These are phyloP conservation scores for Sporobolomyces phaffii DNA, from an alignment of 768 basidiomycete genomes.

Conservation along the genomic window DNA sequence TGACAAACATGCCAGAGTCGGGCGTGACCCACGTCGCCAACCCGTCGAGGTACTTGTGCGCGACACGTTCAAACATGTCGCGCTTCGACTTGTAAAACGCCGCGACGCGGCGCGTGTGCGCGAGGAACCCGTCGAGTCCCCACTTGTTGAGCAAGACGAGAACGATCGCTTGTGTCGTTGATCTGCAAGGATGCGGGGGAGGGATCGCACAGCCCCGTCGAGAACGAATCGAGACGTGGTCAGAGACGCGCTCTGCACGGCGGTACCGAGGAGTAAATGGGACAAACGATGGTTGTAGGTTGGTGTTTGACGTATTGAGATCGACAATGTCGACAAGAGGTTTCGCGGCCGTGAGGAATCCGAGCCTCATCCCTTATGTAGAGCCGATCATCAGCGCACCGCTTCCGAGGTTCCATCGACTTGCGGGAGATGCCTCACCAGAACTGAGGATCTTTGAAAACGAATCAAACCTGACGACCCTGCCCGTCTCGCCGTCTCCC, in stretches of 20 bases:
- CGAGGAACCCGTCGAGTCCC: slow-evolving; percentile 69
- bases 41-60: slow-evolving; percentile 68
- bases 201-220: too few relatives aligned
- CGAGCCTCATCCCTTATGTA: slow-evolving; percentile 67
- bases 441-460: slow-evolving; percentile 66
- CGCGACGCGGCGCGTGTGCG: slow-evolving; percentile 54
- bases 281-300: slow-evolving; percentile 47
- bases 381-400: slow-evolving; percentile 47
- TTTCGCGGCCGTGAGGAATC: slow-evolving; percentile 71
- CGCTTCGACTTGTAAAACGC: slow-evolving; percentile 62
- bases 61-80: slow-evolving; percentile 68
- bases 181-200: too few relatives aligned
- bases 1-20: slow-evolving; percentile 78
- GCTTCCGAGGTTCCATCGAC: too few relatives aligned
- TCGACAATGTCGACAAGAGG: slow-evolving; percentile 65
- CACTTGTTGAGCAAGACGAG: slow-evolving; percentile 59
- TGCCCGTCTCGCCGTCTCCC: slow-evolving; percentile 58
- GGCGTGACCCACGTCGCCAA: slow-evolving; percentile 59
- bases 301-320: slow-evolving; percentile 59
- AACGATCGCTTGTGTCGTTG: slow-evolving; percentile 53
- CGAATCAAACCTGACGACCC: slow-evolving; percentile 82
- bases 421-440: too few relatives aligned
- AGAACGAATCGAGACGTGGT: too few relatives aligned
- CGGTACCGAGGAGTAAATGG: too few relatives aligned
- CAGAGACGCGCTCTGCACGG: too few relatives aligned